A percentile compares a stretch with the other conserved stretches of the same genome.
Conservation (phyloP, 2,329 filamentous ascomycete species). For the Xylaria sp. region DNA sequence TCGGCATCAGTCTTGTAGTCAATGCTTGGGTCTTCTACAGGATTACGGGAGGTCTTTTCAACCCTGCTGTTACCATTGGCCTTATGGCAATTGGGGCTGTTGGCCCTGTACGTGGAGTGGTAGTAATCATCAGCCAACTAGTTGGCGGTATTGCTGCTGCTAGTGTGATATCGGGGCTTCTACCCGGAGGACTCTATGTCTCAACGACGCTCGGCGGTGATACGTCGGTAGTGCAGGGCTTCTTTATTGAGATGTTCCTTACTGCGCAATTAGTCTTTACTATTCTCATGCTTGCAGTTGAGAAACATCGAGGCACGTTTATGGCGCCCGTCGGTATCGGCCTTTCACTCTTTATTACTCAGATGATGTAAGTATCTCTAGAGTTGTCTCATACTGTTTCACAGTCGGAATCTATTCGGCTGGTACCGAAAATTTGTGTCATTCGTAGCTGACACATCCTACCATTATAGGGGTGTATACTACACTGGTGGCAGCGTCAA, state of each 20-base stretch:
- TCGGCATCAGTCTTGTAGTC: conserved; percentile 53
- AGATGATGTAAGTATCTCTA: conserved; percentile 45
- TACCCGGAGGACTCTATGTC: conserved; percentile 59
- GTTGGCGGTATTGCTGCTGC: conserved; percentile 60
- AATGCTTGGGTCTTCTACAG: conserved; percentile 59
- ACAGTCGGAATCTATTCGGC: conserved; percentile 2
- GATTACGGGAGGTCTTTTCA: conserved; percentile 50
- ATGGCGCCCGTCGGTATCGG: conserved; percentile 72
- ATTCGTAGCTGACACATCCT: conserved; percentile 18
- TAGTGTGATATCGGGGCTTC: conserved; percentile 58
- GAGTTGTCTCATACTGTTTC: not conserved
- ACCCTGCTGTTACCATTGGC: conserved; percentile 55
- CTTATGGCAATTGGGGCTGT: conserved; percentile 59
- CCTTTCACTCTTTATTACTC: conserved; percentile 64
- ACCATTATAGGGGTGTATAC: conserved; percentile 44
- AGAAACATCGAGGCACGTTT: conserved; percentile 71
- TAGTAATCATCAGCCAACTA: conserved; percentile 60
- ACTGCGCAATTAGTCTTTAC: conserved; percentile 64
- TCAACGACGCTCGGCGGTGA: conserved; percentile 57
- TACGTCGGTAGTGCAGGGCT: conserved; percentile 54
- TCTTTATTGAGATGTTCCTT: conserved; percentile 55
- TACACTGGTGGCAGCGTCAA: conserved; percentile 50
- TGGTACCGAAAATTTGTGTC: not conserved
- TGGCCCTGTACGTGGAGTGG: conserved; percentile 51
- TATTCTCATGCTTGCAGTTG: conserved; percentile 68